Conservation (phyloP, 257 asterid species). For the Handroanthus guayacan region DNA sequence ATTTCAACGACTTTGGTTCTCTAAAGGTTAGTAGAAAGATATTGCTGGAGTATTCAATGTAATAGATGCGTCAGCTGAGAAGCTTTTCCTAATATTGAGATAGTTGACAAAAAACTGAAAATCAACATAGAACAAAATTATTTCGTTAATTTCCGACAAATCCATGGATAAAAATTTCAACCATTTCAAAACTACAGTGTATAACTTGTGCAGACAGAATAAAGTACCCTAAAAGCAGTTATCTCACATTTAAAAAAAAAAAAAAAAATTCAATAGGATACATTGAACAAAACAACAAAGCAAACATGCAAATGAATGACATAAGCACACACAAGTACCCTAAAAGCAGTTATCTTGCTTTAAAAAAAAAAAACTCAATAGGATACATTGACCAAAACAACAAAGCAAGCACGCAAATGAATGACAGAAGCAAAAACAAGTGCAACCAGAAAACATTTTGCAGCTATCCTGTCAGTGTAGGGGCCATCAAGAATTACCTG, state of each 20-base stretch:
- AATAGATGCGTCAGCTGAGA: background rate
- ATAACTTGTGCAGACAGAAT: background rate
- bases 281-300: background rate
- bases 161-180: background rate
- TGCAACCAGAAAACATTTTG: slow-evolving; percentile 15
- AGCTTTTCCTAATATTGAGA: background rate
- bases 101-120: background rate
- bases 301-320: slow-evolving; percentile 8
- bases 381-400: background rate
- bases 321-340: slow-evolving; percentile 5
- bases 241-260: background rate
- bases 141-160: background rate
- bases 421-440: slow-evolving; percentile 3
- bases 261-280: background rate
- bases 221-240: background rate
- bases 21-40: slow-evolving; percentile 2
- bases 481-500: slow-evolving; percentile 65
- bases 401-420: background rate
- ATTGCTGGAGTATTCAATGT: background rate
- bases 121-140: background rate
- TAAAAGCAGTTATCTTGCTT: background rate
- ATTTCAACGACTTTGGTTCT: background rate
- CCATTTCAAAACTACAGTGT: background rate
- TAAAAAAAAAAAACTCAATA: background rate
- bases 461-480: slow-evolving; percentile 31